Evolutionary conservation across 345 rosid genomes (phyloP), one percentile per base, ranked within the genome.

Genomic region (Acer saccharum): DNA sequence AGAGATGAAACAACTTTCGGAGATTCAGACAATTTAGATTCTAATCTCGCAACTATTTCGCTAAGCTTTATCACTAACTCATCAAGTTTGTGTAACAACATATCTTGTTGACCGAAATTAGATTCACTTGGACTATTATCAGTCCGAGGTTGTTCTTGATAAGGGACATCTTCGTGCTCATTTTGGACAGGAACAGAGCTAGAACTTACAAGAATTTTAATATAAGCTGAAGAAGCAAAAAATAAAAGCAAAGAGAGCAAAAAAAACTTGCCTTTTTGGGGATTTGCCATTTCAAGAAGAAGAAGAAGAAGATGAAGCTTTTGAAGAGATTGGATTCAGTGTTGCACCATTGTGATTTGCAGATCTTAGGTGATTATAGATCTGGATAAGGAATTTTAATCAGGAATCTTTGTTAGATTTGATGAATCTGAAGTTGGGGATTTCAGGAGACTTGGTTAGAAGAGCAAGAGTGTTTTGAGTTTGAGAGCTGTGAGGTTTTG

Each of bases 11-110:
- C 29, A 68, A 63, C 29, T 50, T 72, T 44, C 32, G 80, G 50
- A 44, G 86, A 78, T 76, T 85, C 90, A 3, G 85, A 76, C 46
- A 94, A 61, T 77, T 76, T 87, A 11, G 86, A 77, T 62, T 93
- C 94, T 84, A 95, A 81, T 78, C 82, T 90, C 81, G 88, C 82
- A 68, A 92, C 92, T 80, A 90, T 73, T 76, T 90, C 94, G 72
- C 85, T 84, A 62, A 93, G 94, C 74, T 90, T 90, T 69, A 82
- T 93, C 76, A 90, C 92, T 67, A 92, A 74, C 46, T 92, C 96
- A 79, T 92, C 97, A 10, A 95, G 94, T 72, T 85, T 89, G 77
- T 76, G 83, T 27, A 93, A 86, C 44, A 88, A 75, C 84, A 79
- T 82, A 57, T 86, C 85, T 25, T 83, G 86, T 50, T 73, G 81